Base-by-base conservation (phyloP, 805 yeast species). In the Hanseniaspora lachancei region DNA sequence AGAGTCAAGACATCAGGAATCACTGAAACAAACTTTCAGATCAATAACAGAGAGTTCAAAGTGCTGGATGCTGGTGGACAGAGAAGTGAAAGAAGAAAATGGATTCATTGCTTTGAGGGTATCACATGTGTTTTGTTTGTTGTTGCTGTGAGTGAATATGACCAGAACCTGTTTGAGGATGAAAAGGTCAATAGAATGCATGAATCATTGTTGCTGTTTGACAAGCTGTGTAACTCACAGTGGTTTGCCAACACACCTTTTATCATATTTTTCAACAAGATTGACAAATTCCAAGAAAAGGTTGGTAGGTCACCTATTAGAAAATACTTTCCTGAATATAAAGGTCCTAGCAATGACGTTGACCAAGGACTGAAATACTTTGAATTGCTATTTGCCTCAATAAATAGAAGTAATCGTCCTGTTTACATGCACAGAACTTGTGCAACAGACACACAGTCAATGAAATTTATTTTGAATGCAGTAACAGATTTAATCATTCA, bases 41-140 rank as follows among this genome's bases (percentile, higher is more conserved):
- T 91, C 58, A 79, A 80, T 10, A 75, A 79, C 2, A 76, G 80
- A 48, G 78, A 75, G 60, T 82, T 89, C 66, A 81, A 80, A 63
- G 86, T 93, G 43, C 71, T 89, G 46, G 98, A 93, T 73, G 97
- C 96, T 4, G 98, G 98, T 54, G 98, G 98, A 1, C 97, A 89
- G 70, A 72, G 96, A 58, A 80, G 87, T 21, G 97, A 89, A 67
- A 76, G 97, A 58, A 80, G 84, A 62, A 89, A 89, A 67, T 89
- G 97, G 97, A 86, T 89, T 59, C 96, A 89, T 65, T 87, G 95
- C 64, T 89, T 89, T 69, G 93, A 89, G 64, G 87, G 85, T 59
- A 86, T 91, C 50, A 84, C 95, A 0, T 86, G 95, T 3, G 84
- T 95, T 0, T 68, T 91, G 40, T 93, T 88, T 68, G 96, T 91